Evolutionary conservation across 345 rosid genomes (phyloP).

Genomic region (Lepidium africanum): DNA sequence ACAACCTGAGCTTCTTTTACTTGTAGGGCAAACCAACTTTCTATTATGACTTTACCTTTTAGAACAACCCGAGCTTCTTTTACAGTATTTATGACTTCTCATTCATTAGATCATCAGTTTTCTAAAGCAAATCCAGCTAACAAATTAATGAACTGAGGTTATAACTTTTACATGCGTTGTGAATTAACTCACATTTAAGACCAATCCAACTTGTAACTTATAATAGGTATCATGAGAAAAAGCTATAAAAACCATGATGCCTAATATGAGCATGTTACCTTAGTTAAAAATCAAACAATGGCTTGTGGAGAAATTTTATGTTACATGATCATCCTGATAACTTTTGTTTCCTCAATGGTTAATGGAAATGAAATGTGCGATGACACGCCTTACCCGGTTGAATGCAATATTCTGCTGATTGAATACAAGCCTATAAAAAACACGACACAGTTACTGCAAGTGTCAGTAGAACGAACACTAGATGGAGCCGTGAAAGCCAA

Average conservation of each 20-base stretch:
- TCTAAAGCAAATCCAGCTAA: too few relatives aligned
- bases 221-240: background rate
- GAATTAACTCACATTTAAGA: background rate
- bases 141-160: background rate
- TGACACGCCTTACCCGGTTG: constrained; percentile 57
- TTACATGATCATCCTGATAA: background rate
- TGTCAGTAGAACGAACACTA: constrained; percentile 35
- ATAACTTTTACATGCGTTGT: background rate
- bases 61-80: background rate
- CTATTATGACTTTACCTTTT: background rate
- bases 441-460: constrained; percentile 37
- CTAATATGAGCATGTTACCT: background rate
- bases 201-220: background rate
- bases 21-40: too few relatives aligned
- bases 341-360: background rate
- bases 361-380: constrained; percentile 32
- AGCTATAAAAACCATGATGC: background rate
- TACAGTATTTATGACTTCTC: too few relatives aligned
- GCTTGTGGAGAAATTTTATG: background rate
- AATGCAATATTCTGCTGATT: constrained; percentile 33
- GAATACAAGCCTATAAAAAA: constrained; percentile 15
- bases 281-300: background rate
- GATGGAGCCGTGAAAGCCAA: constrained; percentile 34
- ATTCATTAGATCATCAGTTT: too few relatives aligned
- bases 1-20: background rate